Evolutionary conservation across 768 basidiomycete genomes (phyloP).

Genomic region (Strobilomyces confusus): DNA sequence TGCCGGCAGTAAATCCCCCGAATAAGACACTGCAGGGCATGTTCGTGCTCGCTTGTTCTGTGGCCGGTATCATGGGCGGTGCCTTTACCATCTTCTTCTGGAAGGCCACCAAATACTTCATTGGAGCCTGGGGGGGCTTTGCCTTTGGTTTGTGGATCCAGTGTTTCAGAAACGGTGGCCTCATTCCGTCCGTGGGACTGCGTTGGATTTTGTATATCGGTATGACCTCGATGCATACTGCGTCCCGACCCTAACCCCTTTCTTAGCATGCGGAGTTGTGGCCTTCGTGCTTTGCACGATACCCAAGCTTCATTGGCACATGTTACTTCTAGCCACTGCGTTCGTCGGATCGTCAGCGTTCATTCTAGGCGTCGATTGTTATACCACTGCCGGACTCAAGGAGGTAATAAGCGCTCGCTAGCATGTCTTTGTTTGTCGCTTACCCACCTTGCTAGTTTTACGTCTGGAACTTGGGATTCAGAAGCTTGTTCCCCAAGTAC

Average conservation of each 20-base stretch:
- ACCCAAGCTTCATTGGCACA: conserved; percentile 82
- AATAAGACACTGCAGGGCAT: conserved; percentile 76
- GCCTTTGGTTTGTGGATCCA: conserved; percentile 85
- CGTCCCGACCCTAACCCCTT: conserved; percentile 12
- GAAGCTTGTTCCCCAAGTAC: conserved; percentile 73
- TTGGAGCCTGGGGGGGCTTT: conserved; percentile 65
- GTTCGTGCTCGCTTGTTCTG: conserved; percentile 77
- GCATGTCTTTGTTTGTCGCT: conserved; percentile 4
- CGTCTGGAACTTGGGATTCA: conserved; percentile 92
- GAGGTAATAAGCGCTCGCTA: conserved; percentile 51
- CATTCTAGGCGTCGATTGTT: conserved; percentile 92
- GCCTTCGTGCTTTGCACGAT: conserved; percentile 84
- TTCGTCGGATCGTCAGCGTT: conserved; percentile 88
- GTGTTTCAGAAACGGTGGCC: conserved; percentile 75
- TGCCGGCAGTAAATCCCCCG: conserved; percentile 81
- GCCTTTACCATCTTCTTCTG: conserved; percentile 89
- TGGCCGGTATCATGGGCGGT: conserved; percentile 82
- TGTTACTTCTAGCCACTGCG: conserved; percentile 82
- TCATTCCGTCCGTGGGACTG: conserved; percentile 71
- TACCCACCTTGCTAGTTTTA: conserved; percentile 63
- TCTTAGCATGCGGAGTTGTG: conserved; percentile 61
- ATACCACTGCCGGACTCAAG: conserved; percentile 86
- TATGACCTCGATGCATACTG: conserved; percentile 30
- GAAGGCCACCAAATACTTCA: conserved; percentile 80
- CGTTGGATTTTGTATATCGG: conserved; percentile 92